Percentiles rank a stretch among this genome's conserved stretches.
Conservation (phyloP, 2,329 filamentous ascomycete genomes). For the Emergomyces pasteurianus region DNA sequence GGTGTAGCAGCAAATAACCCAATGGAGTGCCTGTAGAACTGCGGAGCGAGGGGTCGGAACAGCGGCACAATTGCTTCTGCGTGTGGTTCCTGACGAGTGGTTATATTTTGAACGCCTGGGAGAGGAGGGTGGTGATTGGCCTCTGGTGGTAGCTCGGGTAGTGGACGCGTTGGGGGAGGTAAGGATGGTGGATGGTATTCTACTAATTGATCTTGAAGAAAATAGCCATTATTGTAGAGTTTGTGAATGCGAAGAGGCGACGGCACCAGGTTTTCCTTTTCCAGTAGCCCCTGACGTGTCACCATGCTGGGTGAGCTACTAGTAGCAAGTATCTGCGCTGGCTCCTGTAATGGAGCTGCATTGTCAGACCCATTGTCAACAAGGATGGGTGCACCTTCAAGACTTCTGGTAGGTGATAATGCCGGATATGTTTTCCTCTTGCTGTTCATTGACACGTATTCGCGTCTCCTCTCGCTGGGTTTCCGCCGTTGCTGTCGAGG, state of each 20-base stretch:
- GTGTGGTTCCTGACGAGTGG: not conserved
- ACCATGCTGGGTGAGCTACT: not conserved
- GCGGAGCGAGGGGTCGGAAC: not conserved
- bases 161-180: constrained; percentile 15
- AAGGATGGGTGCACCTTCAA: not conserved
- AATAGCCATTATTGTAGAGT: constrained; percentile 3
- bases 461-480: not conserved
- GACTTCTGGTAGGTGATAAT: not conserved
- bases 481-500: not conserved
- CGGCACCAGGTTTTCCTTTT: constrained; percentile 13
- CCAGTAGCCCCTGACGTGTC: not conserved
- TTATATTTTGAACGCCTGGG: not conserved
- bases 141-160: constrained; percentile 8
- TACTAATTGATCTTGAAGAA: not conserved
- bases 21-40: not conserved
- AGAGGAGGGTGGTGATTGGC: not conserved
- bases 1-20: not conserved
- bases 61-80: not conserved
- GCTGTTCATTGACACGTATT: not conserved
- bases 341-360: not conserved
- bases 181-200: constrained; percentile 7
- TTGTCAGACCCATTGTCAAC: not conserved
- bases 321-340: not conserved
- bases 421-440: not conserved
- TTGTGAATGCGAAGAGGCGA: constrained; percentile 19